Evolutionary conservation across 306 rosid species (phyloP).

Genomic region (Erythrophleum fordii): DNA sequence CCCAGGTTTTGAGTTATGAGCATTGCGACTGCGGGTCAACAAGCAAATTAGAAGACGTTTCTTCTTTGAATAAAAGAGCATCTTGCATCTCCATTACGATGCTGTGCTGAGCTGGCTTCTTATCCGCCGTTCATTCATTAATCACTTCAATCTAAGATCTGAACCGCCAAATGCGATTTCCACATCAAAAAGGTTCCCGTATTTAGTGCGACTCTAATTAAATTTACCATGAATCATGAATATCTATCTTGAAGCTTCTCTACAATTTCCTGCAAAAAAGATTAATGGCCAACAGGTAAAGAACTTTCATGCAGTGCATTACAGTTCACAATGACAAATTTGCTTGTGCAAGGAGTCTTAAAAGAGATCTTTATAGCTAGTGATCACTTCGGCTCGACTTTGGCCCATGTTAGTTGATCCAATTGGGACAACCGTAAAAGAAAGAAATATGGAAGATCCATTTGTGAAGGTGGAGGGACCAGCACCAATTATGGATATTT

Average conservation of each 20-base stretch:
- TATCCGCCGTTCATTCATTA: constrained; percentile 53
- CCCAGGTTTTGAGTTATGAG: neutral
- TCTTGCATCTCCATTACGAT: constrained; percentile 40
- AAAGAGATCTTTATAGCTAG: neutral
- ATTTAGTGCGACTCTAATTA: constrained; percentile 44
- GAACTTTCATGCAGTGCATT: constrained; percentile 27
- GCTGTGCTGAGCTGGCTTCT: neutral
- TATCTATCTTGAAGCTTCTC: constrained; percentile 34
- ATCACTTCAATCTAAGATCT: constrained; percentile 32
- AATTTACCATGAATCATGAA: constrained; percentile 31
- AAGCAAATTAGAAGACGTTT: constrained; percentile 45
- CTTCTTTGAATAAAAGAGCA: constrained; percentile 52
- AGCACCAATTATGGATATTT: constrained; percentile 24
- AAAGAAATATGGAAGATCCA: constrained; percentile 4
- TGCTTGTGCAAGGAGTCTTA: neutral
- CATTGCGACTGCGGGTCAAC: constrained; percentile 54
- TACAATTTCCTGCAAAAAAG: constrained; percentile 40
- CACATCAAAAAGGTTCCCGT: constrained; percentile 60
- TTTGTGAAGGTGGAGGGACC: constrained; percentile 32
- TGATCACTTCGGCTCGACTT: neutral
- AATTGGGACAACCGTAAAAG: neutral
- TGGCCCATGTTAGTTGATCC: neutral
- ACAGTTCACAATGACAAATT: constrained; percentile 28
- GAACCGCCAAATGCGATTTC: constrained; percentile 58
- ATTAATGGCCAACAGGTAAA: constrained; percentile 28